A percentile compares a stretch with the other conserved stretches of the same genome.
Conservation (phyloP, 1,284 basidiomycete genomes). For the Thelephora terrestris region DNA sequence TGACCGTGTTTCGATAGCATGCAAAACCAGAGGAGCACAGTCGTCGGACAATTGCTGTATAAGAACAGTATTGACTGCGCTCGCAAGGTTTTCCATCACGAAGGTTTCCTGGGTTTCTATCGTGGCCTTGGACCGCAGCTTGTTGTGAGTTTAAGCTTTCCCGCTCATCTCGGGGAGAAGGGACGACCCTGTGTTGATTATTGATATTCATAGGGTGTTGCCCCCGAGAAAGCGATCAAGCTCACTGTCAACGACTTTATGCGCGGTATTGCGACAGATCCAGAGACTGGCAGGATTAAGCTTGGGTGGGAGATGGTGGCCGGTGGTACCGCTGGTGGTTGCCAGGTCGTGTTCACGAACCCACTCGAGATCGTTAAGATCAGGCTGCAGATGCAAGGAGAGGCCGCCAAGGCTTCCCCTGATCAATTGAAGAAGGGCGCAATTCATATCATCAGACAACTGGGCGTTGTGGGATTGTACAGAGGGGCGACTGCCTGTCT, state of each 20-base stretch:
- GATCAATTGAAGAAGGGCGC: slow-evolving; percentile 52
- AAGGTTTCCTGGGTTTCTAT: slow-evolving; percentile 94
- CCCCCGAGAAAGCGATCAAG: slow-evolving; percentile 97
- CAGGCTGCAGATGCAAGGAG: slow-evolving; percentile 92
- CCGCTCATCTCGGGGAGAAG: neutral
- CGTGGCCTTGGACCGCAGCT: slow-evolving; percentile 93
- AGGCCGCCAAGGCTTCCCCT: slow-evolving; percentile 77
- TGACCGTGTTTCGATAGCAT: slow-evolving; percentile 41
- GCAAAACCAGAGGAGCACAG: slow-evolving; percentile 94
- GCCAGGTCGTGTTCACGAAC: slow-evolving; percentile 98
- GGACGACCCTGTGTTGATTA: slow-evolving; percentile 1
- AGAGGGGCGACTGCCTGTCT: slow-evolving; percentile 83
- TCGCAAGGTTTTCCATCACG: slow-evolving; percentile 88
- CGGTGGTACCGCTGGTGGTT: slow-evolving; percentile 90
- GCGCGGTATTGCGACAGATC: slow-evolving; percentile 77
- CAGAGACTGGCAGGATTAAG: slow-evolving; percentile 89
- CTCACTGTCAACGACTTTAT: slow-evolving; percentile 94
- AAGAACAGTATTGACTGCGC: slow-evolving; percentile 94
- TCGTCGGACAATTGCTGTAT: slow-evolving; percentile 91
- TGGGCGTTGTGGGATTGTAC: slow-evolving; percentile 91
- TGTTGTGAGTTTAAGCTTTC: slow-evolving; percentile 44
- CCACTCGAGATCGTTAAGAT: slow-evolving; percentile 98
- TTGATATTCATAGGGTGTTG: slow-evolving; percentile 65
- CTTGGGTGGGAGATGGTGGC: slow-evolving; percentile 83
- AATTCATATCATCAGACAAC: slow-evolving; percentile 84